Base-by-base conservation (phyloP, 2,329 filamentous ascomycete species). In the Alternaria triticimaculans region DNA sequence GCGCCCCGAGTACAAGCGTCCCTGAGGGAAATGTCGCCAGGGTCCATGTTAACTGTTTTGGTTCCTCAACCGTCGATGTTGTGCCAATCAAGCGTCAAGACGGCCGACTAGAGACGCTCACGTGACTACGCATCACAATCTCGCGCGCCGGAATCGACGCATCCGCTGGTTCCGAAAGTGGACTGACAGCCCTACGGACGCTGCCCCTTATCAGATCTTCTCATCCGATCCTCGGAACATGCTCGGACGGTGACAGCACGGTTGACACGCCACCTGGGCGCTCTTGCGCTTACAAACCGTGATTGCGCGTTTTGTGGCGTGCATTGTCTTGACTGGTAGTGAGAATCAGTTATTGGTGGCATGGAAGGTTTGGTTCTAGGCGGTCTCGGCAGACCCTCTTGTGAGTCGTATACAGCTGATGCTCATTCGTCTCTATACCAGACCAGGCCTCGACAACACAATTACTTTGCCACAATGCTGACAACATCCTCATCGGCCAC, bases 401-500 rank as follows among this genome's bases (percentile, higher is more conserved):
- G n/a, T 21, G 28, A 23, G 54, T 6, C 25, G 54, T 45, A 25
- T 30, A 30, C 54, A 23, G 44, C 26, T 57, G 55, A 23, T 57
- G 20, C 26, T 41, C 55, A 49, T 46, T 28, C 55, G 20, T 30
- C 14, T 26, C 5, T 15, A 53, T 9, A 1, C 3, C 2, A 30
- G 20, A 25, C 23, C 46, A 15, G 18, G 20, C 44, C 6, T 44
- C 37, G 6, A 25, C 14, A 23, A 53, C 49, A 37, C 28, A 18
- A 43, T 49, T 60, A 79, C 59, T 76, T 79, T 8, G 77, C 76
- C 61, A 90, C 87, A 75, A 91, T 89, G 59, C 87, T 89, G 51
- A 91, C 88, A 58, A 91, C 89, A 81, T 91, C 89, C 78, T 90
- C 89, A 72, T 91, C 89, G 6, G 83, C 78, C 26, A 99, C 94